phyloP scores from a whole-genome alignment of 306 rosid genomes.

The Alnus glutinosa region DNA sequence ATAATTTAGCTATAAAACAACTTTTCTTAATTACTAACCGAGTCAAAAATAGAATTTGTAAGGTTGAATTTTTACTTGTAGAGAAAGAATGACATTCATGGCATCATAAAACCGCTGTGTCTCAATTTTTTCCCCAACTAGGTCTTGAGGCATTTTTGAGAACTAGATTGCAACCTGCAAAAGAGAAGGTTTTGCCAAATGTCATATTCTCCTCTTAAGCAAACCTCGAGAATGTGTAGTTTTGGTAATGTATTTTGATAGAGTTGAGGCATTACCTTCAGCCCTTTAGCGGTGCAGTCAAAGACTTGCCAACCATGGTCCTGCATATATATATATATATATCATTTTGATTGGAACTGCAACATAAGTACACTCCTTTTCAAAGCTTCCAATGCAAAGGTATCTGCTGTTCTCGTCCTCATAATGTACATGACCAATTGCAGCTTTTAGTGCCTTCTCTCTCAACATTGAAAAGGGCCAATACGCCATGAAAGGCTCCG shows the following conservation, averaged over 20 bases:
- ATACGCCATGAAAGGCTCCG: slow-evolving; percentile 47
- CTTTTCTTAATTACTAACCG: not conserved
- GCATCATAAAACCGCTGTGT: slow-evolving; percentile 42
- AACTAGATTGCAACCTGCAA: slow-evolving; percentile 44
- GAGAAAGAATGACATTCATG: slow-evolving; percentile 55
- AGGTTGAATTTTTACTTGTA: slow-evolving; percentile 31
- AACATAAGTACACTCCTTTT: slow-evolving; percentile 34
- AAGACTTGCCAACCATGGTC: no score
- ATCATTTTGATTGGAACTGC: not conserved
- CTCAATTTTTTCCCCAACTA: slow-evolving; percentile 34
- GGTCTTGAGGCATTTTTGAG: slow-evolving; percentile 38
- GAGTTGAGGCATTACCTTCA: not conserved
- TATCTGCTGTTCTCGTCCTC: slow-evolving; percentile 64
- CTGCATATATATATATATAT: no score
- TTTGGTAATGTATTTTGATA: not conserved
- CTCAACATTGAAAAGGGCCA: slow-evolving; percentile 66
- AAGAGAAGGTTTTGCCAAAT: not conserved
- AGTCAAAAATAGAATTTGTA: not conserved
- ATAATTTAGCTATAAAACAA: no score
- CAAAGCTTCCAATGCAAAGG: slow-evolving; percentile 64
- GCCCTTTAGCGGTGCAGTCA: slow-evolving; percentile 61
- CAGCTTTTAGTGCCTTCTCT: slow-evolving; percentile 45
- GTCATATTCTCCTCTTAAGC: not conserved
- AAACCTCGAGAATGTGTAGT: not conserved
- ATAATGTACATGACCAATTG: slow-evolving; percentile 54